These are phyloP conservation scores for Coelastrella sp. DNA, from an alignment of 139 green algal species.

Conservation along the genomic window DNA sequence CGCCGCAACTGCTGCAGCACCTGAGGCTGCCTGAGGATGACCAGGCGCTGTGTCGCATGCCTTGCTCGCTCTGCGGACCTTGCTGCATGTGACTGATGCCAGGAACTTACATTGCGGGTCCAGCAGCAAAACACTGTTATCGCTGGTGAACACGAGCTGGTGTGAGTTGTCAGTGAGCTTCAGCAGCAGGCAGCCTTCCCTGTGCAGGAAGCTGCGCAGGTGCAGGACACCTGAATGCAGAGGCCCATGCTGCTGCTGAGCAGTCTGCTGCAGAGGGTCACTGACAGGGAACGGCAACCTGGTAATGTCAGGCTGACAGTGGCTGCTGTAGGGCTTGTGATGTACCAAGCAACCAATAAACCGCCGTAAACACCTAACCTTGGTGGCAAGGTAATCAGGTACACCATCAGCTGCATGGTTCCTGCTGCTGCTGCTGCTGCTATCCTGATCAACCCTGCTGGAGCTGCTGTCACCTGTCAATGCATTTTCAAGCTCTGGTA, in stretches of 20 bases:
- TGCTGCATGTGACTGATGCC: slow-evolving; percentile 14
- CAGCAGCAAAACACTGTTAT: slow-evolving; percentile 37
- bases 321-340: slow-evolving; percentile 1
- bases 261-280: background rate
- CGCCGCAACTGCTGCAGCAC: background rate
- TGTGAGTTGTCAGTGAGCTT: slow-evolving; percentile 7
- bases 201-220: background rate
- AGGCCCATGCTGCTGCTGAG: slow-evolving; percentile 2
- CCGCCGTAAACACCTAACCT: slow-evolving; percentile 9
- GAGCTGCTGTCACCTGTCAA: background rate
- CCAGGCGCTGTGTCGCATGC: background rate
- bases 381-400: slow-evolving; percentile 5
- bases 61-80: background rate
- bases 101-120: background rate
- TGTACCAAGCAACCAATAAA: slow-evolving; percentile 37
- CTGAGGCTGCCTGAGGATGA: background rate
- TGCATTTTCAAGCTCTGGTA: background rate
- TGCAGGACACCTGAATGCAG: slow-evolving; percentile 4
- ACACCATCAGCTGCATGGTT: background rate
- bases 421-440: slow-evolving; percentile 25
- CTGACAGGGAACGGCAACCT: slow-evolving; percentile 9
- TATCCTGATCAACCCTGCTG: background rate
- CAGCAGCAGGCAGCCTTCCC: slow-evolving; percentile 23
- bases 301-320: slow-evolving; percentile 20
- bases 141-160: slow-evolving; percentile 25